Base-by-base conservation (phyloP, 2,329 filamentous ascomycete genomes). In the Alternaria infectoria region DNA sequence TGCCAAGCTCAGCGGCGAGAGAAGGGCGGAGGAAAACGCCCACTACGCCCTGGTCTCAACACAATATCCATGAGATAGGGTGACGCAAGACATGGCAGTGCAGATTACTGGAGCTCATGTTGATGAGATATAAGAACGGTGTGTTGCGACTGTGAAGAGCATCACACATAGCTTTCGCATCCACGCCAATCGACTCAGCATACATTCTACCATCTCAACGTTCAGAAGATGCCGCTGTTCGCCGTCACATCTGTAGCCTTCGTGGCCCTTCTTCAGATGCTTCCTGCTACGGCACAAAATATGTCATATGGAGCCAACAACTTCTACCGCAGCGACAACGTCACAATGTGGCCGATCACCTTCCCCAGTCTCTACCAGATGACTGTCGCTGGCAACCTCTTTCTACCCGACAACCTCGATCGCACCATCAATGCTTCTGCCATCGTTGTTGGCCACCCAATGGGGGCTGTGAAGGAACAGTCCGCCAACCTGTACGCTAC, bases 381-480 rank as follows among this genome's bases (percentile, higher is more conserved):
- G 55, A 67, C 52, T 12, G 25, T 68, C 6, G 51, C 65, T 7
- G 65, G 54, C 43, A 69, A 68, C 23, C 50, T 68, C n/a, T 67
- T 51, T 19, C 26, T 51, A 21, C 26, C 47, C 17, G 47, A 59
- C 17, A 40, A 54, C 21, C 52, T 69, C 55, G 50, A 60, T 25
- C 56, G 30, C 44, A 62, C 17, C 40, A 10, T 19, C 6, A 66
- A 58, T 10, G 49, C 49, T 12, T 61, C 59, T 19, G 75, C 74
- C 23, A 70, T 76, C 44, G 45, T 77, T 19, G 73, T 77, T 40
- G 66, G 72, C 11, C 74, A 74, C 21, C 75, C 74, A 0, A 70
- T 74, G 66, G 74, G 74, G 9, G 73, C 74, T 4, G 71, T 76
- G 12, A 77, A 77, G 36, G 75, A 77, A 58, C 73, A 77, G 50